Percentiles rank a stretch among this genome's conserved stretches.
Conservation (phyloP, 2,329 filamentous ascomycete species). For the Ophiocordyceps sinensis region DNA sequence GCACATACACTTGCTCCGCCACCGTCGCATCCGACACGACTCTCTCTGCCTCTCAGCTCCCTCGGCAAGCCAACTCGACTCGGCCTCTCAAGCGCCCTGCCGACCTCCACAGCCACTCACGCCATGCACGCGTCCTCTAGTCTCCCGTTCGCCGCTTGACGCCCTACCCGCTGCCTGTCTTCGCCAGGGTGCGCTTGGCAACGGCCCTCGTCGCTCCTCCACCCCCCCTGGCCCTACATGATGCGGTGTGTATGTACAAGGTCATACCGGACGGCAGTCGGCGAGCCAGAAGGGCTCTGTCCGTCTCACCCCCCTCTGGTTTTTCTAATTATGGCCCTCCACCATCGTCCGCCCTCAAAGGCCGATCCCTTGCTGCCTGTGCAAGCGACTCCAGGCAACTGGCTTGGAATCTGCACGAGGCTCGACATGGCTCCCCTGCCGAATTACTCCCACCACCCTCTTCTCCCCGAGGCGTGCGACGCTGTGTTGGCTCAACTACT, state of each 20-base stretch:
- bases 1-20: slow-evolving; percentile 2
- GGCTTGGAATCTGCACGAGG: no score
- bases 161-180: slow-evolving; percentile 5
- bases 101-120: slow-evolving; percentile 4
- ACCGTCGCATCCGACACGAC: slow-evolving; percentile 8
- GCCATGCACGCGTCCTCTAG: slow-evolving; percentile 1
- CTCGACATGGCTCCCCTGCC: no score
- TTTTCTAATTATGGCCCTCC: neutral
- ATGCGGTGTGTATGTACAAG: neutral
- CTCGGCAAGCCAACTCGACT: neutral
- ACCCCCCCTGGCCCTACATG: neutral
- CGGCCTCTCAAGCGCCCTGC: slow-evolving; percentile 1
- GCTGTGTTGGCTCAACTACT: slow-evolving; percentile 1
- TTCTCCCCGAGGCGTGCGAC: neutral
- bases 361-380: neutral
- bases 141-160: slow-evolving; percentile 2
- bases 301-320: neutral
- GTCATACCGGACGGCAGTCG: neutral
- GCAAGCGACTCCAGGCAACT: neutral
- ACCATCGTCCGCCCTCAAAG: neutral
- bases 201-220: neutral
- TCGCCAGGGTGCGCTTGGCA: neutral
- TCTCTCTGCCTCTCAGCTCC: slow-evolving; percentile 2
- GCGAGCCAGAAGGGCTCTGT: neutral
- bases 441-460: neutral